These are phyloP conservation scores for Knufia fluminis DNA, from an alignment of 2,329 filamentous ascomycete species.

Conservation along the genomic window DNA sequence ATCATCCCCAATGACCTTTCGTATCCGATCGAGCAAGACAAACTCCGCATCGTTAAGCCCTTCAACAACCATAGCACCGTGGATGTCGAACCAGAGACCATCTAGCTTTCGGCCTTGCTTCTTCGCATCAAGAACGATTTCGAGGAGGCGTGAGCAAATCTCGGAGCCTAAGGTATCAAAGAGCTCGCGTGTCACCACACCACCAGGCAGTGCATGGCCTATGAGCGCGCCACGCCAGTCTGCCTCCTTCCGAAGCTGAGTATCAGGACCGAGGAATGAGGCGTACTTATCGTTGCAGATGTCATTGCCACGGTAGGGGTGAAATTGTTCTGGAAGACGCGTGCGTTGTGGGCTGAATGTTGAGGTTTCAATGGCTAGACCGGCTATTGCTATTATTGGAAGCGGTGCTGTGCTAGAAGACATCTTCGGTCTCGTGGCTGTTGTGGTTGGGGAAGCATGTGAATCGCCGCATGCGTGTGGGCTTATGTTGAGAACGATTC, in stretches of 20 bases:
- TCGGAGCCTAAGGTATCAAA: conserved; percentile 39
- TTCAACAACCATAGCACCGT: conserved; percentile 48
- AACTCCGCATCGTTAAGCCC: conserved; percentile 41
- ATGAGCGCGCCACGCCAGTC: conserved; percentile 45
- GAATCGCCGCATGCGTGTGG: background rate
- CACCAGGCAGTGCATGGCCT: conserved; percentile 44
- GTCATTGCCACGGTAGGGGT: conserved; percentile 37
- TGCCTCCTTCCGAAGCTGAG: conserved; percentile 34
- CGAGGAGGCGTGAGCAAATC: conserved; percentile 32
- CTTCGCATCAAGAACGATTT: conserved; percentile 27
- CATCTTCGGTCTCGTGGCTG: background rate
- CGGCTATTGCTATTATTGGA: conserved; percentile 44
- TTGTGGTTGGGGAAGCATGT: background rate
- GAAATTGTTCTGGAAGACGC: conserved; percentile 37
- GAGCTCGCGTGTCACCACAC: conserved; percentile 37
- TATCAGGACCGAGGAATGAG: conserved; percentile 35
- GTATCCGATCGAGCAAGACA: conserved; percentile 39
- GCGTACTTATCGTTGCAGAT: conserved; percentile 36
- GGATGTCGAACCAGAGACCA: conserved; percentile 49
- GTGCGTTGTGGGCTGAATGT: conserved; percentile 46
- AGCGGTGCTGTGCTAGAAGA: background rate
- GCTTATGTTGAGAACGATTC: background rate
- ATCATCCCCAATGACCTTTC: conserved; percentile 36
- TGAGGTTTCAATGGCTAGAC: conserved; percentile 47
- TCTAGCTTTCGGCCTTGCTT: conserved; percentile 27